Conservation (phyloP, 192 early-diverging fungal species). For the Globomyces pollinis-pini region DNA sequence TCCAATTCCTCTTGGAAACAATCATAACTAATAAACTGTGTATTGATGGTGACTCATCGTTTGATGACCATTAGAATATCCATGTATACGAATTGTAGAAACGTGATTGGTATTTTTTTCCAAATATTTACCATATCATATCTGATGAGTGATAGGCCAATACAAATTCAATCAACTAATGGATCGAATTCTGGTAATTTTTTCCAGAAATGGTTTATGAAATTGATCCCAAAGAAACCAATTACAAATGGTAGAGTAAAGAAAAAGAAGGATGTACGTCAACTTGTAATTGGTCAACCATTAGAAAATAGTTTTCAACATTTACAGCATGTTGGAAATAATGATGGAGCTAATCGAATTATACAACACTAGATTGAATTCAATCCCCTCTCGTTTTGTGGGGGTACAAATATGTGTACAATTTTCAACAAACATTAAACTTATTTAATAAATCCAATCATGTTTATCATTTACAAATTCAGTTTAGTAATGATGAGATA, state of each 20-base stretch:
- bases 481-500: no score
- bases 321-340: background rate
- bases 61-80: no score
- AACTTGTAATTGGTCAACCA: background rate
- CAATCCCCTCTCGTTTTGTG: background rate
- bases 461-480: no score
- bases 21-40: no score
- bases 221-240: background rate
- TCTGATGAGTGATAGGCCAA: no score
- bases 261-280: background rate
- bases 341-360: background rate
- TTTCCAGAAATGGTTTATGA: background rate
- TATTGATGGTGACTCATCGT: no score
- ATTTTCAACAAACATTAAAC: background rate
- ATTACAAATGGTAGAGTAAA: background rate
- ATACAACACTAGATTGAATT: background rate
- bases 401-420: background rate
- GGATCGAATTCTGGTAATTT: background rate
- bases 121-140: no score
- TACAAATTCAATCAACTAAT: no score
- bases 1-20: conserved; percentile 3
- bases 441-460: background rate
- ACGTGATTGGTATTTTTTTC: no score
- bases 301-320: background rate
- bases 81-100: no score